Conservation (phyloP, 495 filamentous ascomycete genomes). For the Tuber borchii region DNA sequence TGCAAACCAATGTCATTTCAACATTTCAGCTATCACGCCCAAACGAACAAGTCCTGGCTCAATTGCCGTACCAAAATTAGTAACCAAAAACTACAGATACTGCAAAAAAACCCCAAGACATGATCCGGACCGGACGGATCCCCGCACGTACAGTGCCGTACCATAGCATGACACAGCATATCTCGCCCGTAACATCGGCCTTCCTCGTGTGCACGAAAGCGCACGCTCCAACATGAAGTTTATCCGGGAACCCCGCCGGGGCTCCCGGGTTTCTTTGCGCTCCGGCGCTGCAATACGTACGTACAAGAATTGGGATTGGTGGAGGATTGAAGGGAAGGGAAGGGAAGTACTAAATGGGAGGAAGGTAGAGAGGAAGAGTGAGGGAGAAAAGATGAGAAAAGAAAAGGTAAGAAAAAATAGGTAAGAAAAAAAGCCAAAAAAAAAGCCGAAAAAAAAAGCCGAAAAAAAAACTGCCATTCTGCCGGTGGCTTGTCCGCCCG, state of each 20-base stretch:
- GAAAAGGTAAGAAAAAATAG: too few relatives aligned
- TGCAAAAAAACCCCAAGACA: not conserved
- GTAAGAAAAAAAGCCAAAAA: too few relatives aligned
- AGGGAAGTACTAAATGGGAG: not conserved
- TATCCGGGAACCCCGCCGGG: constrained; percentile 1
- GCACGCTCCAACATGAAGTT: not conserved
- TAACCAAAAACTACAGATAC: not conserved
- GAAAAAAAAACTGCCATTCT: not conserved
- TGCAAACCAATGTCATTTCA: not conserved
- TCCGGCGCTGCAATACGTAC: not conserved
- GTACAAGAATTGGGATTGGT: not conserved
- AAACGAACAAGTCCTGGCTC: not conserved
- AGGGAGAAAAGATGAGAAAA: not conserved
- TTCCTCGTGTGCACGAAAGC: not conserved
- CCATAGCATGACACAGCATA: not conserved
- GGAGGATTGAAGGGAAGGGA: not conserved
- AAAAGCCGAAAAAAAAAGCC: too few relatives aligned
- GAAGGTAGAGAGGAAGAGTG: not conserved
- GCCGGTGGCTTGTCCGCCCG: not conserved
- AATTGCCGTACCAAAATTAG: not conserved
- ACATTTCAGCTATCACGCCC: too few relatives aligned
- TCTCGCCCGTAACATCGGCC: not conserved
- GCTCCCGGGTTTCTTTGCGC: constrained; percentile 3
- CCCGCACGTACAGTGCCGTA: not conserved
- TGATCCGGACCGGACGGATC: not conserved